Conservation (phyloP, 2,329 filamentous ascomycete species). For the Endothia cerciana region DNA sequence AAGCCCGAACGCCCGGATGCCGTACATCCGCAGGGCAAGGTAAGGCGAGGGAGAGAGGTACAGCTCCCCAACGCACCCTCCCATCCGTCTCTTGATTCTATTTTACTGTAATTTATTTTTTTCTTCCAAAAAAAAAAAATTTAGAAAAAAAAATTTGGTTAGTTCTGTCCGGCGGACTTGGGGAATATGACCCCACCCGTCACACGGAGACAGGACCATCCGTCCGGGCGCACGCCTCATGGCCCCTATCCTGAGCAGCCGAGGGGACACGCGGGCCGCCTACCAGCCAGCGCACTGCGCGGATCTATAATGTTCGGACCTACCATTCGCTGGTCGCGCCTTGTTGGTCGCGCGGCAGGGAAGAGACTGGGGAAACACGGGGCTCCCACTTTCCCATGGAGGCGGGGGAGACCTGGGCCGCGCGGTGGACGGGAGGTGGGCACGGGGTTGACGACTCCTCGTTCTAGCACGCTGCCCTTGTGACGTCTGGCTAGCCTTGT, state of each 20-base stretch:
- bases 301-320: neutral
- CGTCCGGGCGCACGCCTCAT: neutral
- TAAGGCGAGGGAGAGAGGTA: neutral
- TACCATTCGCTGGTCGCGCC: neutral
- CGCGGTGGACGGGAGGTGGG: no score
- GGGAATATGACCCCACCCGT: neutral
- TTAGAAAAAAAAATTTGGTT: no score
- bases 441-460: neutral
- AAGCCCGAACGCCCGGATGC: neutral
- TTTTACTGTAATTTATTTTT: no score
- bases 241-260: conserved; percentile 3
- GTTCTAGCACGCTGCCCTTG: neutral
- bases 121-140: no score
- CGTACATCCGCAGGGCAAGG: conserved; percentile 3
- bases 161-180: neutral
- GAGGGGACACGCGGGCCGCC: neutral
- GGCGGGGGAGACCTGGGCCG: no score
- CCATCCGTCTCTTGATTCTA: no score
- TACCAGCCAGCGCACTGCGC: neutral
- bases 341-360: no score
- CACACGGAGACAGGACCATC: neutral
- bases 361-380: no score
- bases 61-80: no score
- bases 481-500: neutral
- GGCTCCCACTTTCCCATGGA: neutral